phyloP scores from a whole-genome alignment of 345 rosid species.

The Corchorus olitorius region DNA sequence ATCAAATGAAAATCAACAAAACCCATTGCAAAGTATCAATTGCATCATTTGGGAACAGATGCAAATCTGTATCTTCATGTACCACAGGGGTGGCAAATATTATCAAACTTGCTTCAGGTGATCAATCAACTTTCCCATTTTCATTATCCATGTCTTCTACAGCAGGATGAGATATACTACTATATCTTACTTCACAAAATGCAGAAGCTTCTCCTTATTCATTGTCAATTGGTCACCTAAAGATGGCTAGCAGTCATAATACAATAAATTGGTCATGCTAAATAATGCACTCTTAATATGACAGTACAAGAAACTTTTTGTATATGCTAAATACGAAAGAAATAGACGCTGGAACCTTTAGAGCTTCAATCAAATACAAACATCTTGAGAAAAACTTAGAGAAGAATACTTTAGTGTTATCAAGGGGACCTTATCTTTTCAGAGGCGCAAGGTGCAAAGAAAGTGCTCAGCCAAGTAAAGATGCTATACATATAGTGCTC shows the following conservation, averaged over 20 bases:
- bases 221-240: background rate
- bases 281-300: background rate
- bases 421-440: too few species aligned
- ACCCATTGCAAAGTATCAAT: background rate
- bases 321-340: too few species aligned
- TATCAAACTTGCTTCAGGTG: background rate
- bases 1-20: background rate
- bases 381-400: background rate
- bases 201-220: constrained; percentile 2
- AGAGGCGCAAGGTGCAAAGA: too few species aligned
- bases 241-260: background rate
- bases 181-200: background rate
- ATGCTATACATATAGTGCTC: too few species aligned
- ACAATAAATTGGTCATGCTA: background rate
- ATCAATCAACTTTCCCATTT: background rate
- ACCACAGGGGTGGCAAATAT: background rate
- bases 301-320: background rate
- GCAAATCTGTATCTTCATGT: background rate
- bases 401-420: background rate
- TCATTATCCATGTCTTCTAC: background rate
- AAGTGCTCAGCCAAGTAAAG: too few species aligned
- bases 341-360: background rate
- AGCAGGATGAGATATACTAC: background rate
- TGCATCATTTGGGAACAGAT: background rate
- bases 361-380: background rate